These are phyloP conservation scores for Echeveria elegans DNA, from an alignment of 164 flowering plant genomes.

Conservation along the genomic window DNA sequence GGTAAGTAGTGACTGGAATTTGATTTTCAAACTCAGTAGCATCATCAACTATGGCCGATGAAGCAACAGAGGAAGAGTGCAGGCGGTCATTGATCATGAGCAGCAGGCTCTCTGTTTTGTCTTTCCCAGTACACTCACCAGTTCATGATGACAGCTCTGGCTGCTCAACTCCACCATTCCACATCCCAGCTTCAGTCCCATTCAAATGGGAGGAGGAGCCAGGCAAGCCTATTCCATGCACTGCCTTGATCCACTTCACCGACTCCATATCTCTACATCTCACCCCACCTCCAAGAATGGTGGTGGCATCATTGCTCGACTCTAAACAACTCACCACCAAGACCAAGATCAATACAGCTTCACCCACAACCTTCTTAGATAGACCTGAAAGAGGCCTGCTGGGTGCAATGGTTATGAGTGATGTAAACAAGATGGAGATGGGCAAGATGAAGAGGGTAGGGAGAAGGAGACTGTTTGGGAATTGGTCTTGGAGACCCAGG, in stretches of 20 bases:
- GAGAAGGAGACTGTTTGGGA: not conserved
- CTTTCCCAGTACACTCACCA: not conserved
- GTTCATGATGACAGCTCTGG: not conserved
- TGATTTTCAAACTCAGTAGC: not conserved
- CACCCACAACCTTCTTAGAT: not conserved
- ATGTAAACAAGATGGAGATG: not conserved
- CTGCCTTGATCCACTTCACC: conserved; percentile 1
- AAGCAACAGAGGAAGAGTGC: not conserved
- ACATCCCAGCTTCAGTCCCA: conserved; percentile 2
- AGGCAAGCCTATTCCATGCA: conserved; percentile 1
- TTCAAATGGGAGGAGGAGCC: conserved; percentile 7
- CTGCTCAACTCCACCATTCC: conserved; percentile 6
- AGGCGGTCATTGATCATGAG: too few relatives aligned
- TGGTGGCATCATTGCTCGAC: not conserved
- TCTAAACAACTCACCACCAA: too few relatives aligned
- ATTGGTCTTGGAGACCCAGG: not conserved
- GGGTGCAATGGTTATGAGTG: not conserved
- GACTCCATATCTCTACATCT: not conserved
- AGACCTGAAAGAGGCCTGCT: conserved; percentile 2
- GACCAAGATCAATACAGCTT: not conserved
- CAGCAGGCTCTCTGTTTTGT: not conserved
- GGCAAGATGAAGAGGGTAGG: not conserved
- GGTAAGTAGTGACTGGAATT: not conserved
- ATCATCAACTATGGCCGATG: not conserved
- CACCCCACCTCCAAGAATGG: conserved; percentile 3